These are phyloP conservation scores for Tylopilus sp. DNA, from an alignment of 1,284 basidiomycete species.

Conservation along the genomic window DNA sequence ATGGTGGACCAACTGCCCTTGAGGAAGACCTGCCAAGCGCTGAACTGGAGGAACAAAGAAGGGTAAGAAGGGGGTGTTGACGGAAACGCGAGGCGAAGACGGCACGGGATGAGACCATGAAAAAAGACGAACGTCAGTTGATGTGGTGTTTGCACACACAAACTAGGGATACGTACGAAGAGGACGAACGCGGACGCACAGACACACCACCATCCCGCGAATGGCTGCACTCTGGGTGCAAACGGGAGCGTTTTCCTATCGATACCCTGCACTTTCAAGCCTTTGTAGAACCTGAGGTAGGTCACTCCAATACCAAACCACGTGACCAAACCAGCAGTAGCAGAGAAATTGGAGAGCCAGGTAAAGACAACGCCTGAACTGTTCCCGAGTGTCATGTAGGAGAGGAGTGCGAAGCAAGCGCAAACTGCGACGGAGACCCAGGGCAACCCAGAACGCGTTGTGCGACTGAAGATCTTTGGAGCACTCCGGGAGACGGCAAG, in stretches of 20 bases:
- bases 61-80: no score
- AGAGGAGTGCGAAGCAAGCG: slow-evolving; percentile 49
- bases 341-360: slow-evolving; percentile 52
- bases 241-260: slow-evolving; percentile 48
- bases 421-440: slow-evolving; percentile 49
- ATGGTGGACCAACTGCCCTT: slow-evolving; percentile 33
- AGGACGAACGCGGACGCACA: slow-evolving; percentile 37
- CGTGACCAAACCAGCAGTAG: slow-evolving; percentile 46
- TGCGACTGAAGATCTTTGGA: slow-evolving; percentile 51
- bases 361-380: slow-evolving; percentile 52
- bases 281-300: slow-evolving; percentile 7
- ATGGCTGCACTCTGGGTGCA: slow-evolving; percentile 42
- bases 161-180: slow-evolving; percentile 31
- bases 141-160: no score
- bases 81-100: background rate
- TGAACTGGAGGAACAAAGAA: slow-evolving; percentile 30
- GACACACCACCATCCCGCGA: slow-evolving; percentile 42
- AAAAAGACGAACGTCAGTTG: background rate
- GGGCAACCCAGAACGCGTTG: slow-evolving; percentile 56
- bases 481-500: slow-evolving; percentile 57
- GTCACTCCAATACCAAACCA: slow-evolving; percentile 58
- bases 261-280: slow-evolving; percentile 3
- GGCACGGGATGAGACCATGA: background rate
- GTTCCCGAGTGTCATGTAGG: slow-evolving; percentile 46
- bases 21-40: slow-evolving; percentile 44